Evolutionary conservation across 345 rosid species (phyloP).

Genomic region (Alliaria petiolata): DNA sequence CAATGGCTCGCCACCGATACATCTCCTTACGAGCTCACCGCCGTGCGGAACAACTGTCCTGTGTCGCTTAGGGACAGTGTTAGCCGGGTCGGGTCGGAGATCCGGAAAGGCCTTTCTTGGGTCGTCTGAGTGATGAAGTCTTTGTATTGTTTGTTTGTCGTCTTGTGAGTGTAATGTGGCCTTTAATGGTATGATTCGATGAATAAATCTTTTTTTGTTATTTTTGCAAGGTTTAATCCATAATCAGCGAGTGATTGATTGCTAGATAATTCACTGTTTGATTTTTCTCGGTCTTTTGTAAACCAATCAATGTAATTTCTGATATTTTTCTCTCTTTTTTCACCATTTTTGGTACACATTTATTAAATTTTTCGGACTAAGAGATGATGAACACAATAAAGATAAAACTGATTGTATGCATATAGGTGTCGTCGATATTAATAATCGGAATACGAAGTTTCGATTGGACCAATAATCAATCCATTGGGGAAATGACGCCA

Average conservation of each 20-base stretch:
- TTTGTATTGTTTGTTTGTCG: not conserved
- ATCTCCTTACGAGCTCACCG: conserved; percentile 60
- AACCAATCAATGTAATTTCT: conserved; percentile 1
- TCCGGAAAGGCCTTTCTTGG: conserved; percentile 28
- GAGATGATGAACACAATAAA: not conserved
- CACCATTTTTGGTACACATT: too few relatives aligned
- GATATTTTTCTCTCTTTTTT: not conserved
- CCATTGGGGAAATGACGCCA: conserved; percentile 15
- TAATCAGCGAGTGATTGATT: too few relatives aligned
- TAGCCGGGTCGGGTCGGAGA: conserved; percentile 25
- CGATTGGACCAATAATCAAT: too few relatives aligned
- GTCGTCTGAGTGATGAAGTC: not conserved
- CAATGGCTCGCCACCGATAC: conserved; percentile 83
- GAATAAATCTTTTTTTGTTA: conserved; percentile 7
- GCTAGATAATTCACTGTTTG: too few relatives aligned
- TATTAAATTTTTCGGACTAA: too few relatives aligned
- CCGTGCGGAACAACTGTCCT: conserved; percentile 48
- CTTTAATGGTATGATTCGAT: conserved; percentile 3
- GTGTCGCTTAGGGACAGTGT: not conserved
- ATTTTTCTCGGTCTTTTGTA: not conserved
- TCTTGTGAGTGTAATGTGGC: conserved; percentile 13
- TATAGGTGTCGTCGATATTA: conserved; percentile 8
- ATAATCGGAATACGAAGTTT: too few relatives aligned
- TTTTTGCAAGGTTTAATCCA: not conserved
- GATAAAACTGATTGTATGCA: not conserved